These are phyloP conservation scores for Chaetomium tenue DNA, from an alignment of 495 filamentous ascomycete genomes.

Conservation along the genomic window DNA sequence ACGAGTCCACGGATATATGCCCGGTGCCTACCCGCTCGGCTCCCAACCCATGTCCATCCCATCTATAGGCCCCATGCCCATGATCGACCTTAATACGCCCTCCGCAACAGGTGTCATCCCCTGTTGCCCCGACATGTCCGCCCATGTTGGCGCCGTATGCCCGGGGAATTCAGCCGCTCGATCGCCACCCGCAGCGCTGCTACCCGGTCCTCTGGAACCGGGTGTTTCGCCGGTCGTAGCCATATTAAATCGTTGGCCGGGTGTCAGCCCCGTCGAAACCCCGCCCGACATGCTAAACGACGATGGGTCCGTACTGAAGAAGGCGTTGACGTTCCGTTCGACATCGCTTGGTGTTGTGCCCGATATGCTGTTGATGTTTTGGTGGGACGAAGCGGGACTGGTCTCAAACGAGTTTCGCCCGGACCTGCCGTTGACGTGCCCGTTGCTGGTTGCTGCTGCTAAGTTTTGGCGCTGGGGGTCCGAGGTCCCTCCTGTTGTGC, in stretches of 20 bases:
- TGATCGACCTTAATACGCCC: constrained; percentile 50
- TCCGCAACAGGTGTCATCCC: constrained; percentile 52
- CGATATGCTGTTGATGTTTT: constrained; percentile 33
- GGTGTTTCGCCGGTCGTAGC: constrained; percentile 23
- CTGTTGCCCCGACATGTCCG: constrained; percentile 38
- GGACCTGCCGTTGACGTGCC: constrained; percentile 28
- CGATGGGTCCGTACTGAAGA: constrained; percentile 36
- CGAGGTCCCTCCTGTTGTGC: constrained; percentile 34
- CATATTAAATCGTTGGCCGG: constrained; percentile 26
- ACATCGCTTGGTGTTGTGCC: constrained; percentile 33
- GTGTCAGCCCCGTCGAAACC: constrained; percentile 35
- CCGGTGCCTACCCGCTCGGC: constrained; percentile 17
- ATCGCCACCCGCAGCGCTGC: not conserved
- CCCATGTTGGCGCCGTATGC: constrained; percentile 37
- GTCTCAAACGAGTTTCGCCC: constrained; percentile 48
- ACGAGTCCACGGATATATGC: not conserved
- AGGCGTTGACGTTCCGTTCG: constrained; percentile 33
- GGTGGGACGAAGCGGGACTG: constrained; percentile 44
- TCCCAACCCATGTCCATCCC: constrained; percentile 43
- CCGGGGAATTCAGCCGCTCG: not conserved
- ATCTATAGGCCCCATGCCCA: constrained; percentile 48
- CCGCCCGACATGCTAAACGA: constrained; percentile 29
- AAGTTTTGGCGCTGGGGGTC: constrained; percentile 12
- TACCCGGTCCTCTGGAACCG: not conserved
- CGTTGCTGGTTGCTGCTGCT: constrained; percentile 21